These are phyloP conservation scores for Mycena sanguinolenta DNA, from an alignment of 768 basidiomycete genomes.

Conservation along the genomic window DNA sequence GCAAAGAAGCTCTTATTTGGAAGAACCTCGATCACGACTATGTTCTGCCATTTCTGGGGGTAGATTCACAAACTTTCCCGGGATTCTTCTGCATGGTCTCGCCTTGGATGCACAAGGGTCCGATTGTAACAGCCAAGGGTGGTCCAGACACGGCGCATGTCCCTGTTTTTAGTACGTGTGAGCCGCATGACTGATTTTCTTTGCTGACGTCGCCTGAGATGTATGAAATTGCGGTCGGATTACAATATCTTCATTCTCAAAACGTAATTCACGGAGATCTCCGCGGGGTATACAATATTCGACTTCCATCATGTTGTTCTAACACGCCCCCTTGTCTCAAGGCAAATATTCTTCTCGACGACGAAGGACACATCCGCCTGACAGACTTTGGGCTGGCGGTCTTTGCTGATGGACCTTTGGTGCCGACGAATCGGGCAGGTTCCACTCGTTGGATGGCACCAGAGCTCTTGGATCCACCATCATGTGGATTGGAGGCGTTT, in stretches of 20 bases:
- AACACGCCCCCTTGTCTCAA: slow-evolving; percentile 5
- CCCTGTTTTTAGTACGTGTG: slow-evolving; percentile 12
- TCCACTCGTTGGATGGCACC: too few species aligned
- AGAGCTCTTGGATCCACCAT: too few species aligned
- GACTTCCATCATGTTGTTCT: neutral
- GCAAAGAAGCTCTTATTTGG: too few species aligned
- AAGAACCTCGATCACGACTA: too few species aligned
- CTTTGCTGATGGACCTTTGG: slow-evolving; percentile 23
- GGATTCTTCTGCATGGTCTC: slow-evolving; percentile 39
- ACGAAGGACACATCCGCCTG: slow-evolving; percentile 27
- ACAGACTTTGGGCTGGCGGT: slow-evolving; percentile 39
- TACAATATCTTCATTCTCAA: too few species aligned
- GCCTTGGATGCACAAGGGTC: slow-evolving; percentile 41
- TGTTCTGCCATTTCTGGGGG: too few species aligned
- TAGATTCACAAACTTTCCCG: slow-evolving; percentile 31
- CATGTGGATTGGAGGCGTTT: too few species aligned
- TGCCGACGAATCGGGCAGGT: too few species aligned
- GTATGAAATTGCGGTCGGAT: slow-evolving; percentile 50
- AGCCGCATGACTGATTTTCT: neutral
- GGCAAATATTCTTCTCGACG: slow-evolving; percentile 39
- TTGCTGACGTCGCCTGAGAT: slow-evolving; percentile 45
- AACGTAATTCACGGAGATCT: slow-evolving; percentile 47
- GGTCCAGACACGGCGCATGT: neutral
- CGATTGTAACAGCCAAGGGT: slow-evolving; percentile 19
- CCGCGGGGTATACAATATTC: slow-evolving; percentile 33